A percentile compares a stretch with the other conserved stretches of the same genome.
These are phyloP conservation scores for Paraphaeosphaeria minitans DNA, from an alignment of 2,329 filamentous ascomycete genomes.

Conservation along the genomic window DNA sequence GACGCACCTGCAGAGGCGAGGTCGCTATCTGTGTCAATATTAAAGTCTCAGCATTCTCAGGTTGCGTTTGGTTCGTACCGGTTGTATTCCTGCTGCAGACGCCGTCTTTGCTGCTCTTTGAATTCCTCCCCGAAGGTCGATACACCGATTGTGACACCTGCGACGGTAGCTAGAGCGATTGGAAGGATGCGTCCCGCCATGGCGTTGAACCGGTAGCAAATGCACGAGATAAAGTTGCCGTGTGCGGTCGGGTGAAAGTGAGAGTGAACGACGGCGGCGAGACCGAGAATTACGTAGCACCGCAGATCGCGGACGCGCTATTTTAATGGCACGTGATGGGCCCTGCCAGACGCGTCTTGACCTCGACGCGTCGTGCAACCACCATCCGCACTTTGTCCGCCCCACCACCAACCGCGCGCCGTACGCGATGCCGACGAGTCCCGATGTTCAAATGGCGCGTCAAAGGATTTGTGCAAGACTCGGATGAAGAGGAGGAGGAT, in stretches of 20 bases:
- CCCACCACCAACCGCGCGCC: conserved; percentile 20
- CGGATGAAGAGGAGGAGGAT: conserved; percentile 54
- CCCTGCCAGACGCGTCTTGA: conserved; percentile 12
- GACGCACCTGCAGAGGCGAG: conserved; percentile 31
- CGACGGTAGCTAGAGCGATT: conserved; percentile 35
- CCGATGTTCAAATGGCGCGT: conserved; percentile 58
- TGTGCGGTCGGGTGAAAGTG: not conserved
- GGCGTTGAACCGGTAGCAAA: not conserved
- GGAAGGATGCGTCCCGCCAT: conserved; percentile 45
- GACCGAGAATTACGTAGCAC: conserved; percentile 1
- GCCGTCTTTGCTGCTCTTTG: conserved; percentile 38
- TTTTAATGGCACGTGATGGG: conserved; percentile 11
- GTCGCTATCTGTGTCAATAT: conserved; percentile 30
- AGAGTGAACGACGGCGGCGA: not conserved
- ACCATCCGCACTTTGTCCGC: conserved; percentile 14
- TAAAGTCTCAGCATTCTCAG: not conserved
- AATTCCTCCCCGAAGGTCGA: conserved; percentile 43
- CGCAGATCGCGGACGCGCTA: not conserved
- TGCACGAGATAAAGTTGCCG: not conserved
- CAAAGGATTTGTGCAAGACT: conserved; percentile 57
- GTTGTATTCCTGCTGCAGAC: conserved; percentile 41
- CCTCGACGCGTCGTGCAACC: conserved; percentile 28
- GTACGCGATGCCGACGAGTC: conserved; percentile 42
- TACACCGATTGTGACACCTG: conserved; percentile 41
- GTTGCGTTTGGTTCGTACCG: conserved; percentile 23